Percentiles rank a stretch among this genome's conserved stretches.
These are phyloP conservation scores for Umbilicus rupestris DNA, from an alignment of 164 flowering plant genomes.

Conservation along the genomic window DNA sequence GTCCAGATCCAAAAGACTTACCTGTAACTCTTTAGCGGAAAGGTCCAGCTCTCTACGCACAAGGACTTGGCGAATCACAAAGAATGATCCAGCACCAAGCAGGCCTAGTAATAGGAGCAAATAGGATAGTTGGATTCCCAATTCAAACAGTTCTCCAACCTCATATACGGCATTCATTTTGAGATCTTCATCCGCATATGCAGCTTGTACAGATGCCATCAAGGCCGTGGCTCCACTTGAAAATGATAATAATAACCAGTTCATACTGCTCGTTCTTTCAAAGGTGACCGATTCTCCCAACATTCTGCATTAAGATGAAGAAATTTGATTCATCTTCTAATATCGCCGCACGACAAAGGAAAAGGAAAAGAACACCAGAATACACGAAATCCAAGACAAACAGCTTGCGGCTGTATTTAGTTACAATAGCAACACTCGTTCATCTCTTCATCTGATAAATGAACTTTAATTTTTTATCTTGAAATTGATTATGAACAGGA, in stretches of 20 bases:
- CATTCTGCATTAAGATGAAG: constrained; percentile 22
- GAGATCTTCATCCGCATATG: constrained; percentile 40
- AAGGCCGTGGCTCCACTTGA: constrained; percentile 38
- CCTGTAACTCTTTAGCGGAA: constrained; percentile 96
- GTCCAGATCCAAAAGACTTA: constrained; percentile 4
- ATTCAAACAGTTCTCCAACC: constrained; percentile 75
- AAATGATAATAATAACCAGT: constrained; percentile 17
- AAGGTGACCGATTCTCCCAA: constrained; percentile 11
- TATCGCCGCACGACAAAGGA: neutral
- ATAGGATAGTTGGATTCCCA: constrained; percentile 88
- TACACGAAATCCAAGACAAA: too few species aligned
- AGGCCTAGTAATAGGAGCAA: constrained; percentile 62
- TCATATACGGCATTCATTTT: constrained; percentile 55
- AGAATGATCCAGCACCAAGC: constrained; percentile 79
- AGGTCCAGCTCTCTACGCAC: constrained; percentile 94
- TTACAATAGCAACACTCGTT: neutral
- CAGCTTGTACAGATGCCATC: constrained; percentile 45
- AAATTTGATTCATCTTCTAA: neutral
- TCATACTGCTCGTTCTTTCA: constrained; percentile 15
- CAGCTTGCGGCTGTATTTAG: neutral
- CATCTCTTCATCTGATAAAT: neutral
- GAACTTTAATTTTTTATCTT: neutral
- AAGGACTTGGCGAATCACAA: constrained; percentile 87
- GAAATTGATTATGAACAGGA: neutral
- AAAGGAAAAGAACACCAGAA: neutral